Conservation (phyloP, 768 basidiomycete genomes). For the Candolleomyces eurysporus region DNA sequence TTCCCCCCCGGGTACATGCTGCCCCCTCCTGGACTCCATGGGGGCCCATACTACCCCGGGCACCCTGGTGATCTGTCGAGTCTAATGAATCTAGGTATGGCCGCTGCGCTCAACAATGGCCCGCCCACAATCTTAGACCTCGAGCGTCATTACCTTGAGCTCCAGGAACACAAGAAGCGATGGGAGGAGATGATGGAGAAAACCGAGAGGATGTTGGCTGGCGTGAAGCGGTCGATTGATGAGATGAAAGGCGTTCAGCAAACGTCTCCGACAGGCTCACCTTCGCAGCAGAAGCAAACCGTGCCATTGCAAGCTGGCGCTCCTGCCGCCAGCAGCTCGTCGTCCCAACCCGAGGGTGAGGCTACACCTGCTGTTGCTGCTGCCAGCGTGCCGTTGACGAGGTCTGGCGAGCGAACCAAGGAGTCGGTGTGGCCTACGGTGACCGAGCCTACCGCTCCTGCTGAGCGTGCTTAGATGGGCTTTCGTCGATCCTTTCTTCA, state of each 20-base stretch:
- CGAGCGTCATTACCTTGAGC: constrained; percentile 66
- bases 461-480: constrained; percentile 16
- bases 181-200: constrained; percentile 74
- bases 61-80: constrained; percentile 34
- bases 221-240: constrained; percentile 72
- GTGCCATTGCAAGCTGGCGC: constrained; percentile 10
- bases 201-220: constrained; percentile 72
- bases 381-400: background rate
- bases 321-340: background rate
- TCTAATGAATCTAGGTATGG: constrained; percentile 28
- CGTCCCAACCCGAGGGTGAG: constrained; percentile 5
- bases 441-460: constrained; percentile 2
- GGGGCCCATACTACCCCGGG: constrained; percentile 40
- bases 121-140: constrained; percentile 56
- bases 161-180: constrained; percentile 59
- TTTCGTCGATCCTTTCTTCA: constrained; percentile 21
- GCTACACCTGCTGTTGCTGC: constrained; percentile 16
- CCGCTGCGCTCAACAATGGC: constrained; percentile 34
- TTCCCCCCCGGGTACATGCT: constrained; percentile 9
- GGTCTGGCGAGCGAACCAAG: constrained; percentile 10
- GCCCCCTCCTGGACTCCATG: constrained; percentile 20
- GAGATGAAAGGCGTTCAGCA: constrained; percentile 54
- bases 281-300: constrained; percentile 13
- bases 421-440: constrained; percentile 5
- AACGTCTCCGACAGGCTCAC: constrained; percentile 16